phyloP scores from a whole-genome alignment of 2,329 filamentous ascomycete species.

The Calonectria pauciramosa region DNA sequence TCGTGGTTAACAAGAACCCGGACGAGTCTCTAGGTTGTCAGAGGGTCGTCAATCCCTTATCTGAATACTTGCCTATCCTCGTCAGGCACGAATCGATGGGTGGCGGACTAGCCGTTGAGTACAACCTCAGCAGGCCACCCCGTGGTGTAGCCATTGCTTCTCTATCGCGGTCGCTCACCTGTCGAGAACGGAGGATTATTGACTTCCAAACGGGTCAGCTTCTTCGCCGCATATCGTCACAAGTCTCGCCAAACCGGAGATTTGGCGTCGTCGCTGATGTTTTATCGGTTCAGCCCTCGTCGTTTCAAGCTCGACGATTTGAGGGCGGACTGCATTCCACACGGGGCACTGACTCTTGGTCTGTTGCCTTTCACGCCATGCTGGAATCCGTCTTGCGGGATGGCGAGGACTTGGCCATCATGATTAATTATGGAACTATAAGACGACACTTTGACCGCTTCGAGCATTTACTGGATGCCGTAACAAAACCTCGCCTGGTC shows the following conservation, averaged over 20 bases:
- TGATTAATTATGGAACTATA: slow-evolving; percentile 69
- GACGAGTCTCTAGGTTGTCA: slow-evolving; percentile 10
- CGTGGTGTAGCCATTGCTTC: slow-evolving; percentile 55
- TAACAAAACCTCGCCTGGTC: slow-evolving; percentile 66
- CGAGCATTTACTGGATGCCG: slow-evolving; percentile 63
- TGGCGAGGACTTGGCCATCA: slow-evolving; percentile 71
- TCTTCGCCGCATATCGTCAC: slow-evolving; percentile 57
- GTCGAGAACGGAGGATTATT: slow-evolving; percentile 52
- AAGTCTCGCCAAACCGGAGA: slow-evolving; percentile 60
- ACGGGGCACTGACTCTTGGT: slow-evolving; percentile 61
- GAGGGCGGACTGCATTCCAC: slow-evolving; percentile 42
- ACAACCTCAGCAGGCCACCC: slow-evolving; percentile 58
- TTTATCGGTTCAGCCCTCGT: slow-evolving; percentile 39
- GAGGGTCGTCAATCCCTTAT: slow-evolving; percentile 35
- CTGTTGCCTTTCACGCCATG: slow-evolving; percentile 68
- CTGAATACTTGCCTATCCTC: slow-evolving; percentile 55
- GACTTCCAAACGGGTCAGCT: slow-evolving; percentile 64
- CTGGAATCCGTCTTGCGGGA: slow-evolving; percentile 70
- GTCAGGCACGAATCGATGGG: slow-evolving; percentile 53
- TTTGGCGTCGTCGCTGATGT: slow-evolving; percentile 58
- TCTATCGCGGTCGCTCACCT: slow-evolving; percentile 50
- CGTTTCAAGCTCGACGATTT: slow-evolving; percentile 30
- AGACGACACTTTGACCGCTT: slow-evolving; percentile 66
- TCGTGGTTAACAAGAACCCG: neutral
- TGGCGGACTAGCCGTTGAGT: slow-evolving; percentile 52